These are phyloP conservation scores for Pleurotus tuoliensis DNA, from an alignment of 768 basidiomycete species.

Conservation along the genomic window DNA sequence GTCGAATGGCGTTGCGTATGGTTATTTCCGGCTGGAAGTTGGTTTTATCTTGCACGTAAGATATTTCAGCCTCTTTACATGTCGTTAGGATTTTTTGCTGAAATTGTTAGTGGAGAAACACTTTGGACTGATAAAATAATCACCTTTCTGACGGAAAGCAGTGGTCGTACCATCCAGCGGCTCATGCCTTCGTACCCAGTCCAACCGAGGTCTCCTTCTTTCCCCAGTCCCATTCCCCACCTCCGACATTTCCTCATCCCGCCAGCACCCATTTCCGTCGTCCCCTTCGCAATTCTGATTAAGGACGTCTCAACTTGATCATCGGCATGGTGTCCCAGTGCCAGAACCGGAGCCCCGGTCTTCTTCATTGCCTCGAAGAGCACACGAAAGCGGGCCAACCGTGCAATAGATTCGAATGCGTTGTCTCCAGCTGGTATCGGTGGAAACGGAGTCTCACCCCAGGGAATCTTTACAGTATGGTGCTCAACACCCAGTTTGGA, in stretches of 20 bases:
- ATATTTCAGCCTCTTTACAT: constrained; percentile 56
- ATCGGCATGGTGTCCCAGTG: constrained; percentile 75
- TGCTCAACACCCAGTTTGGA: constrained; percentile 41
- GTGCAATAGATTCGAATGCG: constrained; percentile 53
- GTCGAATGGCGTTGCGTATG: constrained; percentile 69
- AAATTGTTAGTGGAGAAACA: constrained; percentile 7
- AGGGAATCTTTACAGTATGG: constrained; percentile 44
- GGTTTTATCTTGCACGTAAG: constrained; percentile 63
- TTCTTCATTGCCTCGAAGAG: constrained; percentile 45
- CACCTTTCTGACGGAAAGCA: constrained; percentile 70
- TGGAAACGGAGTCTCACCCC: constrained; percentile 55
- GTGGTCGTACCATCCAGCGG: constrained; percentile 68
- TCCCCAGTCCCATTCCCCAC: constrained; percentile 71
- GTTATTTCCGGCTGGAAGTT: constrained; percentile 76
- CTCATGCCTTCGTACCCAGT: constrained; percentile 56
- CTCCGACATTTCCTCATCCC: constrained; percentile 68
- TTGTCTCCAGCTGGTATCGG: constrained; percentile 32
- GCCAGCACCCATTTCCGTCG: constrained; percentile 50
- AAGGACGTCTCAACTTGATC: constrained; percentile 83
- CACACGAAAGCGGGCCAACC: constrained; percentile 52
- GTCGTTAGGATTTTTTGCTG: constrained; percentile 82
- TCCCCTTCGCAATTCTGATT: constrained; percentile 61
- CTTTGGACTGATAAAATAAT: neutral
- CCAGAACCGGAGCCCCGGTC: constrained; percentile 37
- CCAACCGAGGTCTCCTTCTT: constrained; percentile 29